phyloP scores from a whole-genome alignment of 805 yeast species.

The Kuraishia ogatae region DNA sequence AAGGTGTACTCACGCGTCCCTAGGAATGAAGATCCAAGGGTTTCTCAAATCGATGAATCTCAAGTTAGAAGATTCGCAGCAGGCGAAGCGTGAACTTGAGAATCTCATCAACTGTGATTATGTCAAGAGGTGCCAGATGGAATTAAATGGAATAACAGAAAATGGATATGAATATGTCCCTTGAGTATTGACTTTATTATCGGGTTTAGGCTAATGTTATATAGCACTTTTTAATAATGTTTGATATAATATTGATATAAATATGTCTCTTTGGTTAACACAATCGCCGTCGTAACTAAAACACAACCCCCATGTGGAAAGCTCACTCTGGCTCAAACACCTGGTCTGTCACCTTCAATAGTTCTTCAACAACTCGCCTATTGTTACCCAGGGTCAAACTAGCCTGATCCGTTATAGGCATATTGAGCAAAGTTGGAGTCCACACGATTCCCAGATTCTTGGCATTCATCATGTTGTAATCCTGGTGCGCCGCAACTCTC shows the following conservation, averaged over 20 bases:
- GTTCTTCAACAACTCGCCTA: constrained; percentile 73
- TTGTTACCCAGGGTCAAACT: constrained; percentile 48
- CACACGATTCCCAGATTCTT: constrained; percentile 83
- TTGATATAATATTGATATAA: not conserved
- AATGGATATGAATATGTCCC: not conserved
- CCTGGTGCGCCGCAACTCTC: constrained; percentile 55
- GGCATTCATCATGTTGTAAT: constrained; percentile 70
- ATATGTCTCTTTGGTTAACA: not conserved
- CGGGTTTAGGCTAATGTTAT: no score
- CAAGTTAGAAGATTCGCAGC: not conserved
- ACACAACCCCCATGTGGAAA: not conserved
- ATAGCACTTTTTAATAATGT: not conserved
- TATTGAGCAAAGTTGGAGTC: constrained; percentile 81
- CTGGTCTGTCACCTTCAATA: constrained; percentile 75
- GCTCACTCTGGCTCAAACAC: constrained; percentile 34
- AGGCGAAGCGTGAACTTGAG: not conserved
- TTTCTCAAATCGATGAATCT: not conserved
- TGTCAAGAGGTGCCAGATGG: not conserved
- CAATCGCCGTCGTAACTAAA: not conserved
- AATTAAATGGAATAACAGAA: not conserved
- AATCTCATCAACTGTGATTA: not conserved
- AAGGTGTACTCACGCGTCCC: not conserved
- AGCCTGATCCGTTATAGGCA: not conserved
- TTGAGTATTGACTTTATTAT: not conserved
- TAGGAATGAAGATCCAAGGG: not conserved